Evolutionary conservation across 1,284 basidiomycete genomes (phyloP).

Genomic region (Cronartium quercuum): DNA sequence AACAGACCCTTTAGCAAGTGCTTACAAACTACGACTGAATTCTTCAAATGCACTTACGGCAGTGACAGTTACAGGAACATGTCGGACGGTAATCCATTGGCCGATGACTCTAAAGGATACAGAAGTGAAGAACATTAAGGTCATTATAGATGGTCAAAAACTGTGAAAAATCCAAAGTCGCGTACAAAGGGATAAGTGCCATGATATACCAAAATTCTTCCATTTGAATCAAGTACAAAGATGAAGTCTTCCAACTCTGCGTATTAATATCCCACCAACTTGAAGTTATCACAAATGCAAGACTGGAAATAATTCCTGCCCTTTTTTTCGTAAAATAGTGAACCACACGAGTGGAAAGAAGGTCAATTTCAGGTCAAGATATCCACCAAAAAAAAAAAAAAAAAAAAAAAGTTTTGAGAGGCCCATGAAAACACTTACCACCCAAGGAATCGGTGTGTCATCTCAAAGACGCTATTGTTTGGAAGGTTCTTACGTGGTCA

Average conservation of each 20-base stretch:
- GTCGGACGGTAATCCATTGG: constrained; percentile 38
- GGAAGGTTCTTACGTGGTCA: not conserved
- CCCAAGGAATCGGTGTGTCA: constrained; percentile 67
- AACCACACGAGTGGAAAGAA: constrained; percentile 59
- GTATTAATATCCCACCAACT: constrained; percentile 58
- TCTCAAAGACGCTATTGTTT: constrained; percentile 60
- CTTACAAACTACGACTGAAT: not conserved
- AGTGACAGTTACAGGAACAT: constrained; percentile 21
- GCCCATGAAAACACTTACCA: constrained; percentile 61
- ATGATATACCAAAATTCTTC: constrained; percentile 69
- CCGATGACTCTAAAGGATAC: constrained; percentile 15
- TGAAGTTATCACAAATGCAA: constrained; percentile 62
- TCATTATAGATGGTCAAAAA: not conserved
- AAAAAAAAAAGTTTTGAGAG: constrained; percentile 64
- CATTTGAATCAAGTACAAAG: constrained; percentile 57
- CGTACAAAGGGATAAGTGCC: constrained; percentile 64
- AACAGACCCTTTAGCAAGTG: too few species aligned
- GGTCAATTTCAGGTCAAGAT: constrained; percentile 58
- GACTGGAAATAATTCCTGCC: constrained; percentile 59
- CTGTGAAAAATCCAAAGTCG: not conserved
- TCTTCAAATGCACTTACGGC: constrained; percentile 8
- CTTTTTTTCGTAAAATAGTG: constrained; percentile 67
- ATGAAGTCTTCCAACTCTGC: constrained; percentile 57
- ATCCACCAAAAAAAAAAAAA: too few species aligned
- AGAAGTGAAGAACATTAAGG: not conserved